phyloP scores from a whole-genome alignment of 31 red algal genomes.

The Endocladia muricata region DNA sequence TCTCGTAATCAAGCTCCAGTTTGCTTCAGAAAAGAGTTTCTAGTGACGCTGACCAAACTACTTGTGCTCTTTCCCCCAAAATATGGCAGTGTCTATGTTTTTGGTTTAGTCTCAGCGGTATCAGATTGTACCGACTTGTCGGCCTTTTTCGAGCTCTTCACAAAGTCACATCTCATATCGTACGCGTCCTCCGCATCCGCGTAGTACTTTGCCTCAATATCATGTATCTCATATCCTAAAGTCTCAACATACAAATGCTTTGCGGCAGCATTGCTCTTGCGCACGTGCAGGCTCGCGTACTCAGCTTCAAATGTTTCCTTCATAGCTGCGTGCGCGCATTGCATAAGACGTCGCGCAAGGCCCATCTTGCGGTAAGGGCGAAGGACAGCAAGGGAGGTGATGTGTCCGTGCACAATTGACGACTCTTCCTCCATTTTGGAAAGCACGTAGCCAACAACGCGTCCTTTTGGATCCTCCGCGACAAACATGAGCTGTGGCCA shows the following conservation, averaged over 20 bases:
- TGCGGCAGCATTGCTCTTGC: constrained; percentile 90
- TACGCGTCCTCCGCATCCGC: constrained; percentile 98
- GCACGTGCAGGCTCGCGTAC: constrained; percentile 90
- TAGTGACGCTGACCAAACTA: too few species aligned
- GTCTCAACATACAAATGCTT: constrained; percentile 96
- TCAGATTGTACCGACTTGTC: too few species aligned
- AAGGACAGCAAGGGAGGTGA: constrained; percentile 94
- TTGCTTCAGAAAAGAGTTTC: too few species aligned
- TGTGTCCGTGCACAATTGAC: constrained; percentile 88
- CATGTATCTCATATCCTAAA: constrained; percentile 84
- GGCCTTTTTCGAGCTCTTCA: constrained; percentile 8
- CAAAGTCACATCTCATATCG: constrained; percentile 86
- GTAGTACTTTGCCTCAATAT: constrained; percentile 93
- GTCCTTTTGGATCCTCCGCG: constrained; percentile 81
- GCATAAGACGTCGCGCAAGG: constrained; percentile 86
- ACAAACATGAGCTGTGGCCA: constrained; percentile 99
- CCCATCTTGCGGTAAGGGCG: constrained; percentile 93
- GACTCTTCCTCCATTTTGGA: constrained; percentile 97
- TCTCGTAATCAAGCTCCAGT: too few species aligned
- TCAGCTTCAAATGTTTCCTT: constrained; percentile 86
- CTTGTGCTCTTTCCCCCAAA: too few species aligned
- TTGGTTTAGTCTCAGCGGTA: too few species aligned
- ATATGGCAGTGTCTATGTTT: too few species aligned
- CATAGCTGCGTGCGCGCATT: constrained; percentile 91
- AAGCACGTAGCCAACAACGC: constrained; percentile 95